These are phyloP conservation scores for Friedmanniomyces simplex DNA, from an alignment of 495 filamentous ascomycete species.

Conservation along the genomic window DNA sequence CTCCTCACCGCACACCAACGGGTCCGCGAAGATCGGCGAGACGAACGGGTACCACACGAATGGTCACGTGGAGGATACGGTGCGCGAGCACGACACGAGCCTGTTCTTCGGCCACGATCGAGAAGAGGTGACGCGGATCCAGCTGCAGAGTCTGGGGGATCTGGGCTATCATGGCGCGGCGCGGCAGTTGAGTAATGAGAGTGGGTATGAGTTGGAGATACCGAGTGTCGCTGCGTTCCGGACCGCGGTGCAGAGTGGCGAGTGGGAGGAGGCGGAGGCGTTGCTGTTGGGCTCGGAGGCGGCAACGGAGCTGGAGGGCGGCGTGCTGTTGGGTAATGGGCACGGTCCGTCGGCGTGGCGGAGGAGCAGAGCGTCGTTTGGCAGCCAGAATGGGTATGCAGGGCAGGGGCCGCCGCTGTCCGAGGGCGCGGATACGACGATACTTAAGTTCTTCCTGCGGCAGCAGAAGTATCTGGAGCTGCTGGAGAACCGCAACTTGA, in stretches of 20 bases:
- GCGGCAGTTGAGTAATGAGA: slow-evolving; percentile 61
- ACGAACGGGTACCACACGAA: slow-evolving; percentile 35
- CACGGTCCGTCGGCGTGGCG: not conserved
- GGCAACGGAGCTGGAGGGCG: slow-evolving; percentile 34
- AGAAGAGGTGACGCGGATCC: slow-evolving; percentile 84
- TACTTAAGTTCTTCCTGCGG: slow-evolving; percentile 68
- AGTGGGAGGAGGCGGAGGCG: slow-evolving; percentile 76
- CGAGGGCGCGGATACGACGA: slow-evolving; percentile 46
- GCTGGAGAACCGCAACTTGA: slow-evolving; percentile 63
- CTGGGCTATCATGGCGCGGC: slow-evolving; percentile 76
- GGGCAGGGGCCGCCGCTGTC: slow-evolving; percentile 38
- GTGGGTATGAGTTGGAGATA: slow-evolving; percentile 81
- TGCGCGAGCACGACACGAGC: slow-evolving; percentile 30
- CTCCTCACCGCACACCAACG: slow-evolving; percentile 39
- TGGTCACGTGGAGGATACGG: slow-evolving; percentile 22
- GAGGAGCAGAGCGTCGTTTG: slow-evolving; percentile 8
- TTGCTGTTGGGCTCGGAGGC: slow-evolving; percentile 51
- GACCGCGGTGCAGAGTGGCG: slow-evolving; percentile 65
- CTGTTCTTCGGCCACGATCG: slow-evolving; percentile 73
- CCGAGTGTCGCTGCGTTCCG: slow-evolving; percentile 75
- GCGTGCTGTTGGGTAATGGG: slow-evolving; percentile 11
- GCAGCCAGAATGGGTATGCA: slow-evolving; percentile 31
- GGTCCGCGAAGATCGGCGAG: slow-evolving; percentile 28
- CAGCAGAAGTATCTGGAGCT: slow-evolving; percentile 95
- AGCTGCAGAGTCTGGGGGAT: slow-evolving; percentile 84